Evolutionary conservation across 139 green algal species (phyloP).

Genomic region (Dunaliella primolecta): DNA sequence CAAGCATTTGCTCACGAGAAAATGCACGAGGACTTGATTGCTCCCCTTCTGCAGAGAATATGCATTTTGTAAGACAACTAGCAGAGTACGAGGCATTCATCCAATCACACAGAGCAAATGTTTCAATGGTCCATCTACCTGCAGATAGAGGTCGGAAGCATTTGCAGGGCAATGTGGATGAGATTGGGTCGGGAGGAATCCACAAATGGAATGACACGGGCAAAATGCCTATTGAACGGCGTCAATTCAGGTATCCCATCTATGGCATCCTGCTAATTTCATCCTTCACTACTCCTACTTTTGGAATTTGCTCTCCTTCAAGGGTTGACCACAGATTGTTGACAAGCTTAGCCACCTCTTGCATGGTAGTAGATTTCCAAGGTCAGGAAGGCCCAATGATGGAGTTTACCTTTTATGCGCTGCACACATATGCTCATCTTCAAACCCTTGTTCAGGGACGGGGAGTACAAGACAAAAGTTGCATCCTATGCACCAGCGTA

Average conservation of each 20-base stretch:
- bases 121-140: too few species aligned
- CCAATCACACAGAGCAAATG: too few species aligned
- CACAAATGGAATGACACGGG: neutral
- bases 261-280: neutral
- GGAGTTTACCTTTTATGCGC: neutral
- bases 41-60: too few species aligned
- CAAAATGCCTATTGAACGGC: neutral
- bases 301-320: too few species aligned
- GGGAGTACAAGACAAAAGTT: neutral
- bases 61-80: too few species aligned
- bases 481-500: slow-evolving; percentile 12
- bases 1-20: too few species aligned
- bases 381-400: neutral
- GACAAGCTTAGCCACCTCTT: too few species aligned
- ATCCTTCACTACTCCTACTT: too few species aligned
- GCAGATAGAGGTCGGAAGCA: neutral
- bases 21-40: too few species aligned
- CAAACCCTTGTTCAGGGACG: neutral
- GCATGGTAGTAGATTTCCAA: too few species aligned
- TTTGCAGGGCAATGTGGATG: neutral
- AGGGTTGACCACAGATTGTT: too few species aligned
- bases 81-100: too few species aligned
- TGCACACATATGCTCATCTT: neutral
- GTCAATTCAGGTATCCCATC: neutral
- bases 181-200: neutral